These are phyloP conservation scores for Angophora floribunda DNA, from an alignment of 345 rosid genomes.

Conservation along the genomic window DNA sequence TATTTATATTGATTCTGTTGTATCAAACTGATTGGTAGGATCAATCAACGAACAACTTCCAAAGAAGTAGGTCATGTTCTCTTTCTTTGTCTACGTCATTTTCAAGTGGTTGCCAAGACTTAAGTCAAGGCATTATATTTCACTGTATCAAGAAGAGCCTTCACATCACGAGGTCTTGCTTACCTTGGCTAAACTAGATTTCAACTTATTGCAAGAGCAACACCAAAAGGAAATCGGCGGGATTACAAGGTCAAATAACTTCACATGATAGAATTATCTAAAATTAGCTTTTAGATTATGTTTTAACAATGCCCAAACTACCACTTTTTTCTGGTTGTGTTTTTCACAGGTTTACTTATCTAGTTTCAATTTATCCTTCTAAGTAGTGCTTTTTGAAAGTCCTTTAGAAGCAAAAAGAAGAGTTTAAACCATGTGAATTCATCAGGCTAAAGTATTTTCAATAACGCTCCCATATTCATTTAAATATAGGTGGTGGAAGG, in stretches of 20 bases:
- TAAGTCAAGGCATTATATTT: not conserved
- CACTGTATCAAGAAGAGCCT: not conserved
- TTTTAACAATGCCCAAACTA: not conserved
- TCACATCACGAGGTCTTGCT: not conserved
- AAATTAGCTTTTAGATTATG: no score
- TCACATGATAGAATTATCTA: not conserved
- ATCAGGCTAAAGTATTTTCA: not conserved
- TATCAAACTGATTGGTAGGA: no score
- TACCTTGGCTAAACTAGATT: slow-evolving; percentile 3
- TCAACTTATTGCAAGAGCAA: not conserved
- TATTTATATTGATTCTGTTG: no score
- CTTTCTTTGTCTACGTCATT: no score
- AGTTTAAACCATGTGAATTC: not conserved
- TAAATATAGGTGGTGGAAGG: slow-evolving; percentile 15
- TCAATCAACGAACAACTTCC: no score
- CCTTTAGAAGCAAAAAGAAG: not conserved
- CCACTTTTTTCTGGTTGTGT: not conserved
- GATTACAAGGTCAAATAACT: not conserved
- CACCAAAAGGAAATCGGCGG: not conserved
- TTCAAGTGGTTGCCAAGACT: not conserved
- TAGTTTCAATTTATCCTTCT: not conserved
- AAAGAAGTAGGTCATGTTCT: no score
- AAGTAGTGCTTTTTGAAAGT: not conserved
- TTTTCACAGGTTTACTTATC: not conserved
- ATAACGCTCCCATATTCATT: not conserved